Base-by-base conservation (phyloP, 805 yeast genomes). In the Pichia pseudocactophila region DNA sequence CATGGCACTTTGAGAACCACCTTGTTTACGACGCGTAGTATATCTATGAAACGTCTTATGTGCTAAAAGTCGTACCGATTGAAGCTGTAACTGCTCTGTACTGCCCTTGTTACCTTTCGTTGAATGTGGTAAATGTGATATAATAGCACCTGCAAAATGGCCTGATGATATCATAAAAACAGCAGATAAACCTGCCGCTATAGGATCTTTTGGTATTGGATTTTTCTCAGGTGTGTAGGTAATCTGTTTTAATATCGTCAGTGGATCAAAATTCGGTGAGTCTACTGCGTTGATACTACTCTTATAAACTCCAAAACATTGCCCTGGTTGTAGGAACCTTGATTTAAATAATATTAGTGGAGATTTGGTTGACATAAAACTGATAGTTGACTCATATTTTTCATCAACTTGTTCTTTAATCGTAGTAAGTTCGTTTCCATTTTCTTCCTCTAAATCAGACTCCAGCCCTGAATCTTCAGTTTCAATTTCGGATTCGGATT, bases 101-200 rank as follows among this genome's bases (percentile, higher is more conserved):
- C 68, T 63, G 17, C 68, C 72, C 7, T 68, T 65, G 48, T 77
- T 77, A 2, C 87, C 86, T 49, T 72, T 73, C 2, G 73, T 69
- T 32, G 66, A 68, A 39, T 67, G 65, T 19, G 75, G 80, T 38
- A 68, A 68, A 55, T 89, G 97, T 2, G 87, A 77, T 8, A 92
- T 70, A 34, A 92, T 82, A 0, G 96, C 96, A 16, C 92, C 98
- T 0, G 97, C 96, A 67, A 92, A 92, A 64, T 92, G 97, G 34
- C 98, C 98, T 35, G 97, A 97, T 13, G 97, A 97, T 41, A 92
- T 75, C 96, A 92, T 86, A 51, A 92, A 74, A 11, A 92, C 61
- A 0, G 95, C 95, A 5, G 95, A 84, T 36, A 70, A 70, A 3
- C 65, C 63, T 0, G 53, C 47, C 3, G 56, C 40, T 2, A 52